Evolutionary conservation across 139 green algal species (phyloP), one percentile per base, ranked within the genome.

Genomic region (Edaphochlamys debaryana): DNA sequence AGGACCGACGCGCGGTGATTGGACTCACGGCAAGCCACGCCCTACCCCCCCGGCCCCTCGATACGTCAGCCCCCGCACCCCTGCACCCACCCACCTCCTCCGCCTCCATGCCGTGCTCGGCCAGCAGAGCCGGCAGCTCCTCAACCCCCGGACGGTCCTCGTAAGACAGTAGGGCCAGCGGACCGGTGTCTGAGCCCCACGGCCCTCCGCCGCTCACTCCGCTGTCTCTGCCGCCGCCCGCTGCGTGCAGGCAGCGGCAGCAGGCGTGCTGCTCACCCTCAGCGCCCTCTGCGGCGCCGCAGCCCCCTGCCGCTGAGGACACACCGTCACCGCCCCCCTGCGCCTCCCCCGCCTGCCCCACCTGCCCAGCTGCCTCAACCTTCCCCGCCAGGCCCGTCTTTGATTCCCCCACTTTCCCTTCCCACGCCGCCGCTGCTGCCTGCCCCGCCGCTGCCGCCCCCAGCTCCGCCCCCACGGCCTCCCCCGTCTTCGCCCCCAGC

Each of bases 81-180:
- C n/a, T n/a, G n/a, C n/a, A n/a, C n/a, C n/a, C n/a, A n/a, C n/a
- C n/a, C n/a, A n/a, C n/a, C n/a, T n/a, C n/a, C n/a, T n/a, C n/a
- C n/a, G n/a, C n/a, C n/a, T n/a, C n/a, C n/a, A n/a, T n/a, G n/a
- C n/a, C n/a, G n/a, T n/a, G n/a, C n/a, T n/a, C n/a, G n/a, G n/a
- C n/a, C 45, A 54, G 45, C 62, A 82, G 76, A 41, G 32, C 62
- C 62, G 76, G 76, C 62, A 82, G 42, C 62, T 73, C 76, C 76
- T 82, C 76, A 62, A 73, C 76, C 5, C 76, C 76, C 27, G 76
- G 76, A 15, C 76, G 76, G 7, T 66, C 30, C 76, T 82, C 76
- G 42, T 48, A 82, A 9, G 42, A 36, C 62, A 82, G 76, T 13
- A 67, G 29, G 41, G 62, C 60, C 32, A 67, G n/a, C n/a, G 11